A percentile compares a stretch with the other conserved stretches of the same genome.
phyloP scores from a whole-genome alignment of 805 yeast species.

The Yarrowia sp. region DNA sequence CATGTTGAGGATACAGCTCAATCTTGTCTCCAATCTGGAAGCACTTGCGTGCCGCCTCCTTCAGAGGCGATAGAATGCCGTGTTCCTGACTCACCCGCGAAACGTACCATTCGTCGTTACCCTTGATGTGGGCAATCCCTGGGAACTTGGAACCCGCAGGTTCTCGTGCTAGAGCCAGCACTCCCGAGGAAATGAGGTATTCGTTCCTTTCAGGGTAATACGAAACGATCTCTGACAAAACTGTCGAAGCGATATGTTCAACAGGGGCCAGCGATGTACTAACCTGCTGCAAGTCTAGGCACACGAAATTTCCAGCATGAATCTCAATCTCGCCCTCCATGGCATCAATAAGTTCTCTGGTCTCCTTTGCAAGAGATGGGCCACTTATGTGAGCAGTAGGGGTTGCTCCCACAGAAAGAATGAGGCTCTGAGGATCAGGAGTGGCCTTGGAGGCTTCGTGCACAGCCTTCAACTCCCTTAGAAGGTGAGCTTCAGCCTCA shows the following conservation, averaged over 20 bases:
- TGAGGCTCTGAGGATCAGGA: slow-evolving; percentile 42
- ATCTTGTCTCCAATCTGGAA: slow-evolving; percentile 48
- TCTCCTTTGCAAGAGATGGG: neutral
- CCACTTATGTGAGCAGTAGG: slow-evolving; percentile 10
- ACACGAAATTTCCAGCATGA: slow-evolving; percentile 78
- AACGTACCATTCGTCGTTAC: slow-evolving; percentile 55
- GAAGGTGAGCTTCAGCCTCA: slow-evolving; percentile 48
- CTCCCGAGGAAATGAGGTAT: slow-evolving; percentile 68
- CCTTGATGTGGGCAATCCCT: slow-evolving; percentile 54
- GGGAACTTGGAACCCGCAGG: slow-evolving; percentile 52
- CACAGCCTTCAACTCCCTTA: slow-evolving; percentile 58
- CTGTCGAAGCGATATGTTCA: slow-evolving; percentile 49
- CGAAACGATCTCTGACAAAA: slow-evolving; percentile 58
- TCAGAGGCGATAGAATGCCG: slow-evolving; percentile 52
- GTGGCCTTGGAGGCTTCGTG: slow-evolving; percentile 48
- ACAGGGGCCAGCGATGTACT: slow-evolving; percentile 57
- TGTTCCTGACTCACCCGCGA: slow-evolving; percentile 76
- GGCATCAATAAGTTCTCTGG: slow-evolving; percentile 3
- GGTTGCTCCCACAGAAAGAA: slow-evolving; percentile 74
- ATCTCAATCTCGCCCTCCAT: slow-evolving; percentile 49
- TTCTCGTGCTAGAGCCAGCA: slow-evolving; percentile 64
- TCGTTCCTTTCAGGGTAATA: slow-evolving; percentile 62
- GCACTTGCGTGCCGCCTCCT: slow-evolving; percentile 21
- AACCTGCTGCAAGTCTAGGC: slow-evolving; percentile 74
- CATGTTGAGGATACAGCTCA: slow-evolving; percentile 60